Evolutionary conservation across 2,329 filamentous ascomycete species (phyloP), one percentile per base, ranked within the genome.

Genomic region (Colletotrichum costaricense): DNA sequence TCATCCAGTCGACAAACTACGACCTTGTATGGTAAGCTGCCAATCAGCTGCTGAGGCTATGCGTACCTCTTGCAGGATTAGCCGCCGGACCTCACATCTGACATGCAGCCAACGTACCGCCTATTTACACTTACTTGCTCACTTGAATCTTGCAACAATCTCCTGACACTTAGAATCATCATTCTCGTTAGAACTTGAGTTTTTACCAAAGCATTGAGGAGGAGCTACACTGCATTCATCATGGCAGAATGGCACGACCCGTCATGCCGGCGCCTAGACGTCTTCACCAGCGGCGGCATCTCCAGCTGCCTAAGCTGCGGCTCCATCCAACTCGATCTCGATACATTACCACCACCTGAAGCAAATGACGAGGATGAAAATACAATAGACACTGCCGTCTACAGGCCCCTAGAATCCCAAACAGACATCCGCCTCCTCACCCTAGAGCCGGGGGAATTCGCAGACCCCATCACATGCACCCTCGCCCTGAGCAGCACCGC

Each of bases 171-270:
- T 22, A 11, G 19, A 49, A 22, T 2, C 42, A 49, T 4, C 19
- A 49, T n/a, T n/a, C 7, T 22, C 42, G 0, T 49, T 4, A n/a
- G 19, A 35, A 35, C 33, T 35, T 35, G 8, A 22, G 11, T 49
- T 9, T 49, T 9, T 11, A n/a, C 8, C 8, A n/a, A 9, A 22
- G 8, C 7, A n/a, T 22, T n/a, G 19, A 49, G 19, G 19, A 22
- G 42, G 42, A 22, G 19, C 4, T 22, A n/a, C 7, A 22, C 19
- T 22, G 9, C 42, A 49, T 9, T 19, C 26, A 33, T 26, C n/a
- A 63, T 68, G 69, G 12, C 57, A 12, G 63, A 72, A 5, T 72
- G 63, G 46, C 56, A 72, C 9, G 56, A 72, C n/a, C 33, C 22
- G 12, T 57, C 63, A n/a, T 72, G 63, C 49, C 26, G 55, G 16